Evolutionary conservation across 495 filamentous ascomycete genomes (phyloP).

Genomic region (Talaromyces nanjingensis): DNA sequence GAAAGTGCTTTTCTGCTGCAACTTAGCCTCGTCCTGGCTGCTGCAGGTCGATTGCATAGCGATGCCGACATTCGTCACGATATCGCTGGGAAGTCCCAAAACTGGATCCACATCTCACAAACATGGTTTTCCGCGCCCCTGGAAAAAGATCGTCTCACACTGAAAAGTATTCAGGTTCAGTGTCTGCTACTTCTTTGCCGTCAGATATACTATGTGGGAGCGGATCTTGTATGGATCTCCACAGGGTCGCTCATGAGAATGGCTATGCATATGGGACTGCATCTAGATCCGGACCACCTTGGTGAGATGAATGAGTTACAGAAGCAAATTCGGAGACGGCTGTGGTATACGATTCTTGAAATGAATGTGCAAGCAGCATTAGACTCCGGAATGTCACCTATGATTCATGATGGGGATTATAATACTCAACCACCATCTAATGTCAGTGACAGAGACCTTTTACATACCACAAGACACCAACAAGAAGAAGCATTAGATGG

Average conservation of each 20-base stretch:
- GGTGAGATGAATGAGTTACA: slow-evolving; percentile 29
- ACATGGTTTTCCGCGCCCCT: slow-evolving; percentile 44
- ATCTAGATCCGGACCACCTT: slow-evolving; percentile 46
- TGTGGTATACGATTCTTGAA: slow-evolving; percentile 56
- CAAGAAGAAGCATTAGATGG: slow-evolving; percentile 4
- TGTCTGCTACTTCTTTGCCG: slow-evolving; percentile 45
- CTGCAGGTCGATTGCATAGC: slow-evolving; percentile 29
- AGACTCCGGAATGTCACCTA: slow-evolving; percentile 44
- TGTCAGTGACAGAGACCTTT: slow-evolving; percentile 35
- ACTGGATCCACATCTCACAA: slow-evolving; percentile 44
- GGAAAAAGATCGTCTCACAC: slow-evolving; percentile 39
- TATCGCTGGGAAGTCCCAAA: slow-evolving; percentile 20
- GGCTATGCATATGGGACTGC: slow-evolving; percentile 48
- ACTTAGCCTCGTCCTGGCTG: slow-evolving; percentile 40
- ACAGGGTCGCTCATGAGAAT: slow-evolving; percentile 42
- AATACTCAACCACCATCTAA: slow-evolving; percentile 44
- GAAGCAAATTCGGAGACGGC: slow-evolving; percentile 41
- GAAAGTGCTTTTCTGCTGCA: slow-evolving; percentile 23
- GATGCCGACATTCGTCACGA: slow-evolving; percentile 17
- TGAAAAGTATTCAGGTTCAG: slow-evolving; percentile 40
- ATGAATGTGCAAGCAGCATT: slow-evolving; percentile 44
- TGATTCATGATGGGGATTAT: slow-evolving; percentile 42
- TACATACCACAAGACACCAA: background rate
- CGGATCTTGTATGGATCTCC: slow-evolving; percentile 46
- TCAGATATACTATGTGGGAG: slow-evolving; percentile 37